Base-by-base conservation (phyloP, 805 yeast species). In the Ogataea trehaloabstinens region DNA sequence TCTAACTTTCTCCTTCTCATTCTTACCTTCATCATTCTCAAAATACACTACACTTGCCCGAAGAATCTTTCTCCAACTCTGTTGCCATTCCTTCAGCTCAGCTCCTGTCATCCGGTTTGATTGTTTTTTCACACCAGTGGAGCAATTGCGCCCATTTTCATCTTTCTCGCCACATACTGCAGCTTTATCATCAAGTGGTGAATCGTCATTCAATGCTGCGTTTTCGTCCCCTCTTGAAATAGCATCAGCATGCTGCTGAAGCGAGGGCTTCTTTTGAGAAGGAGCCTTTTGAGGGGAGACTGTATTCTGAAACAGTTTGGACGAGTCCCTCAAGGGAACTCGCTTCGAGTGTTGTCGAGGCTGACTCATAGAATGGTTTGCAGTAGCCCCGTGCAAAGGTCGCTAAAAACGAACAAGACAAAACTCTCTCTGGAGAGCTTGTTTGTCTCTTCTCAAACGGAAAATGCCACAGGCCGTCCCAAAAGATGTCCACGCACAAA, bases 21-120 rank as follows among this genome's bases (percentile, higher is more conserved):
- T 56, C 29, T 53, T 51, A 2, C 61, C 56, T 16, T 66, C 70
- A 40, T 60, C 67, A 29, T 65, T 58, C 41, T 80, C 85, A 50
- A 80, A 78, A 51, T 78, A 80, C 4, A 78, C 77, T 7, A 71
- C 73, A 8, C 78, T 70, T 35, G 68, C 73, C 30, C 67, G 71
- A 77, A 80, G 72, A 40, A 78, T 77, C 38, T 67, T 67, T 31
- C 75, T 62, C 86, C 86, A 80, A 34, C 72, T 70, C 24, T 61
- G 64, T 50, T 77, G 82, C 86, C 86, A 80, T 44, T 68, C 69
- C 36, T 59, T 61, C 35, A 80, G 55, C 38, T 74, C 80, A 16
- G 49, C 56, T 19, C 64, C 64, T 5, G 58, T 60, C 58, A 60
- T 54, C 21, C 58, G 49, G 22, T 46, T 51, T 24, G 48, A 41